These are phyloP conservation scores for Urochloa ruziziensis DNA, from an alignment of 176 grass and related monocot species.

Conservation along the genomic window DNA sequence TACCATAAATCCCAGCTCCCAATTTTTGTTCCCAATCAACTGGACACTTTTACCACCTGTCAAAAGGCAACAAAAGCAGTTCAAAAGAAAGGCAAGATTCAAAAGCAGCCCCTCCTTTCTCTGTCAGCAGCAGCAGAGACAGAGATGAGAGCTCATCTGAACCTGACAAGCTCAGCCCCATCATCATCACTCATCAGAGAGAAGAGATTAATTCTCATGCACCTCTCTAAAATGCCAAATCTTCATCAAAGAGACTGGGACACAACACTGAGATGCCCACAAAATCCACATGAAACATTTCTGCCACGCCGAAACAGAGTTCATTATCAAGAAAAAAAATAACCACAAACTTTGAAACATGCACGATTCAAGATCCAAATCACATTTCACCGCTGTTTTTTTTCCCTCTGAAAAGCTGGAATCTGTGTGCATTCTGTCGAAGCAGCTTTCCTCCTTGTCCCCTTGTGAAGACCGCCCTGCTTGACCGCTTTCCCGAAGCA, in stretches of 20 bases:
- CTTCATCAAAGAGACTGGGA: neutral
- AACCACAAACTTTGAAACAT: neutral
- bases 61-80: neutral
- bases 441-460: neutral
- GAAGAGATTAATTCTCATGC: neutral
- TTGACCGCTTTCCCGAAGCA: neutral
- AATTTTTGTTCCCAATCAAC: neutral
- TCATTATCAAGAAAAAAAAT: no score
- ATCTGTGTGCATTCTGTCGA: neutral
- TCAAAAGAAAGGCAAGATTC: neutral
- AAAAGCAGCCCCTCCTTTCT: neutral
- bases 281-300: neutral
- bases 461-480: constrained; percentile 1
- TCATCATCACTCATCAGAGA: neutral
- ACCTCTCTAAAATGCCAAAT: neutral
- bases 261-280: neutral
- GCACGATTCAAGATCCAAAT: neutral
- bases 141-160: neutral
- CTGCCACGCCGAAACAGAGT: neutral
- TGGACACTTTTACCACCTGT: neutral
- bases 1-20: neutral
- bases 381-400: neutral
- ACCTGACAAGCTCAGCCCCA: neutral
- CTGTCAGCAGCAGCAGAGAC: neutral
- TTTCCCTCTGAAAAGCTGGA: neutral